phyloP scores from a whole-genome alignment of 148 eudicot genomes.

The Chenopodium album region DNA sequence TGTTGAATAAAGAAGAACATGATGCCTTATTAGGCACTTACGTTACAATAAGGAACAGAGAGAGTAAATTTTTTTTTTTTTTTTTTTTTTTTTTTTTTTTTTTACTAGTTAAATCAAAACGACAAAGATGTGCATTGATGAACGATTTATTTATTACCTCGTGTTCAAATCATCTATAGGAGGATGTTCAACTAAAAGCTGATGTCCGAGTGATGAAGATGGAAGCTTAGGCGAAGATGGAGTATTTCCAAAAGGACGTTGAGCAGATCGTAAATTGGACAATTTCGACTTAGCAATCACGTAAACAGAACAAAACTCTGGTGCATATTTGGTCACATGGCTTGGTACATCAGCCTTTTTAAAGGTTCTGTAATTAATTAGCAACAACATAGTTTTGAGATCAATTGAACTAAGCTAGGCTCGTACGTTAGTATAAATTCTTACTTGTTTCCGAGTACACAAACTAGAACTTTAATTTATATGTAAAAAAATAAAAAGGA shows the following conservation, averaged over 20 bases:
- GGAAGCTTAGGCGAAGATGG: constrained; percentile 43
- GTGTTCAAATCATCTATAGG: constrained; percentile 12
- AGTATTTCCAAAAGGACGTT: constrained; percentile 35
- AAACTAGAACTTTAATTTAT: too few relatives aligned
- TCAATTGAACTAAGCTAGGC: too few relatives aligned
- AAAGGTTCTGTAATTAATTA: constrained; percentile 44
- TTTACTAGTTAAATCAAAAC: too few relatives aligned
- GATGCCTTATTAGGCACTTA: background rate
- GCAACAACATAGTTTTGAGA: background rate
- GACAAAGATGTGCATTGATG: too few relatives aligned
- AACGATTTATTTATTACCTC: constrained; percentile 16
- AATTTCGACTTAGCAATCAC: constrained; percentile 58
- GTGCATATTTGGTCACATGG: constrained; percentile 46
- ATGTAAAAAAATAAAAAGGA: background rate
- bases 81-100: too few relatives aligned
- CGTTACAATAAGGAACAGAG: too few relatives aligned
- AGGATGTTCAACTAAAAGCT: constrained; percentile 16
- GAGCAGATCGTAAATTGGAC: constrained; percentile 53
- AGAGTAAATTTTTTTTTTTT: too few relatives aligned
- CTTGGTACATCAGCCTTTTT: constrained; percentile 57
- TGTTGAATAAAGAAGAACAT: background rate
- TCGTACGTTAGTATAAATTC: too few relatives aligned
- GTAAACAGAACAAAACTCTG: constrained; percentile 75
- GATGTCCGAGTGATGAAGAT: constrained; percentile 17
- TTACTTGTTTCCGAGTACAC: too few relatives aligned